phyloP scores from a whole-genome alignment of 768 basidiomycete genomes.

The Boletus fagicola region DNA sequence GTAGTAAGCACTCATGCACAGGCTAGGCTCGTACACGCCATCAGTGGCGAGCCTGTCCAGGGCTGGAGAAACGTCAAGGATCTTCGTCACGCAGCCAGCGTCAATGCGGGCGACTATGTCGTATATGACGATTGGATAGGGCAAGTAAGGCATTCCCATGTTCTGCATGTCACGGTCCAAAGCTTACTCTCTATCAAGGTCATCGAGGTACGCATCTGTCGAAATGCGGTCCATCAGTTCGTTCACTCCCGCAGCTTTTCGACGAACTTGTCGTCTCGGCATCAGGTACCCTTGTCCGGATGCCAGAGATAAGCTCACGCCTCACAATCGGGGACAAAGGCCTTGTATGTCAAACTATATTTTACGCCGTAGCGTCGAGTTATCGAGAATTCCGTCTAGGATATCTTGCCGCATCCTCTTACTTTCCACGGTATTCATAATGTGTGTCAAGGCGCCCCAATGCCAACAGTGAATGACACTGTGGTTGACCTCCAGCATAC shows the following conservation, averaged over 20 bases:
- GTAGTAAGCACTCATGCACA: constrained; percentile 62
- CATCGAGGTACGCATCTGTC: constrained; percentile 58
- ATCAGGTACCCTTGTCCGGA: constrained; percentile 61
- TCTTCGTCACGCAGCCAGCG: constrained; percentile 53
- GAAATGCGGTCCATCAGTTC: background rate
- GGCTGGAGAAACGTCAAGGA: constrained; percentile 64
- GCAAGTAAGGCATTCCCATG: constrained; percentile 53
- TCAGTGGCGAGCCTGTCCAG: constrained; percentile 56
- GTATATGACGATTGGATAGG: constrained; percentile 85
- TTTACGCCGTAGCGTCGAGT: background rate
- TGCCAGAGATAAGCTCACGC: constrained; percentile 77
- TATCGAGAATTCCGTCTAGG: constrained; percentile 39
- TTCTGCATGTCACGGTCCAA: constrained; percentile 5
- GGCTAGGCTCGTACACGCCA: constrained; percentile 72
- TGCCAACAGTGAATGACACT: constrained; percentile 50
- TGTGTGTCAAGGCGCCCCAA: constrained; percentile 43
- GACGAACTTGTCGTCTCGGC: constrained; percentile 78
- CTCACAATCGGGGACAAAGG: constrained; percentile 75
- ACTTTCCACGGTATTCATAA: constrained; percentile 47
- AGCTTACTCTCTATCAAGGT: constrained; percentile 43
- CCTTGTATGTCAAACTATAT: constrained; percentile 43
- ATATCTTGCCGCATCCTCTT: constrained; percentile 60
- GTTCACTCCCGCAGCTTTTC: constrained; percentile 55
- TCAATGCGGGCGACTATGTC: constrained; percentile 82
- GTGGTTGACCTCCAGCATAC: constrained; percentile 74